A percentile compares a stretch with the other conserved stretches of the same genome.
These are phyloP conservation scores for Tanozyma kutaoensis DNA, from an alignment of 805 yeast genomes.

Conservation along the genomic window DNA sequence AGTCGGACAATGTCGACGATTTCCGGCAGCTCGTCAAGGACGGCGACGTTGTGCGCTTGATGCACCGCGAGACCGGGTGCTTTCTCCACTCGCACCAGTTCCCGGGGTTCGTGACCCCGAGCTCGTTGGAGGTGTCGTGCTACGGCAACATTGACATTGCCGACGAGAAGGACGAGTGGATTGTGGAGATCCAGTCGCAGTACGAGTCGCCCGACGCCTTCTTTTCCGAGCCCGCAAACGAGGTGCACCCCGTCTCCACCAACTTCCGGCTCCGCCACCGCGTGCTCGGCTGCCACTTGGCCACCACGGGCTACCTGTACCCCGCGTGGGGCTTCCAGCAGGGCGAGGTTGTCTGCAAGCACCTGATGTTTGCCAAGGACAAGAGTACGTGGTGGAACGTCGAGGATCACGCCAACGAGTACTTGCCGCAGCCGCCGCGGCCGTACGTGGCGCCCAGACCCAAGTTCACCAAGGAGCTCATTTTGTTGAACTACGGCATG, in stretches of 20 bases:
- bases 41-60: slow-evolving; percentile 57
- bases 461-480: slow-evolving; percentile 51
- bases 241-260: slow-evolving; percentile 65
- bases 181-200: slow-evolving; percentile 68
- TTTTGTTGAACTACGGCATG: slow-evolving; percentile 67
- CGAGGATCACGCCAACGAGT: slow-evolving; percentile 50
- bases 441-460: slow-evolving; percentile 26
- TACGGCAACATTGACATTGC: slow-evolving; percentile 64
- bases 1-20: slow-evolving; percentile 9
- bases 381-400: slow-evolving; percentile 73
- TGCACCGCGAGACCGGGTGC: slow-evolving; percentile 58
- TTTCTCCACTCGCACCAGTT: slow-evolving; percentile 77
- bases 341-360: slow-evolving; percentile 64
- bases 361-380: slow-evolving; percentile 36
- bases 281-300: slow-evolving; percentile 58
- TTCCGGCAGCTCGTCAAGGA: slow-evolving; percentile 26
- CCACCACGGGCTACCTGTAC: slow-evolving; percentile 54
- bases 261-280: slow-evolving; percentile 56
- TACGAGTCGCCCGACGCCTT: slow-evolving; percentile 25
- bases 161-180: slow-evolving; percentile 84
- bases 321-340: slow-evolving; percentile 84
- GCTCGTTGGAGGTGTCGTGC: slow-evolving; percentile 75
- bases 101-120: slow-evolving; percentile 56
- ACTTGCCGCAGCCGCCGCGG: slow-evolving; percentile 19
- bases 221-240: slow-evolving; percentile 32